phyloP scores from a whole-genome alignment of 495 filamentous ascomycete species.

The Penicillium macrosclerotiorum region DNA sequence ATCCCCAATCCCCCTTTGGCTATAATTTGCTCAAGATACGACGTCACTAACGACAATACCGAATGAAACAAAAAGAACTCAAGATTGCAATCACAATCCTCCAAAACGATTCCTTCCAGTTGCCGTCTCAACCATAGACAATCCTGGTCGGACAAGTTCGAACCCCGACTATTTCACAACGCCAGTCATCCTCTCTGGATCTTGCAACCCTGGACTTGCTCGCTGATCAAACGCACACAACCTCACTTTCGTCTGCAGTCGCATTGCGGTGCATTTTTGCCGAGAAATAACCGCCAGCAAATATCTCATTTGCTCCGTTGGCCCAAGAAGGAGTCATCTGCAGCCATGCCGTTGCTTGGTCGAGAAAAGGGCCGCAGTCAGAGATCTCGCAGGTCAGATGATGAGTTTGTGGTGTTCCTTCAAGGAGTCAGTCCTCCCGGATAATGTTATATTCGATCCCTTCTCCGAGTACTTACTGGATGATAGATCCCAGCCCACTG shows the following conservation, averaged over 20 bases:
- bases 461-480: not conserved
- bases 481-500: constrained; percentile 45
- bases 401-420: constrained; percentile 48
- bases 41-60: not conserved
- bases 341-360: constrained; percentile 31
- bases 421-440: constrained; percentile 36
- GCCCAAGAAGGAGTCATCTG: not conserved
- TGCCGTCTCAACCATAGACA: constrained; percentile 11
- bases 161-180: constrained; percentile 23
- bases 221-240: not conserved
- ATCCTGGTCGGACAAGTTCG: constrained; percentile 15
- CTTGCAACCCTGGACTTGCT: not conserved
- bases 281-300: not conserved
- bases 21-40: not conserved
- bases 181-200: constrained; percentile 1
- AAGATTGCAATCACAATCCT: not conserved
- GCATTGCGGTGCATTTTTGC: not conserved
- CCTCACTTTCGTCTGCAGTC: not conserved
- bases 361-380: constrained; percentile 32
- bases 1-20: not conserved
- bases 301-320: not conserved
- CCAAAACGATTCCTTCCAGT: constrained; percentile 6
- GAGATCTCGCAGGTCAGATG: constrained; percentile 37
- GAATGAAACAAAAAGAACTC: not conserved
- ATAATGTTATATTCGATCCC: not conserved